phyloP scores from a whole-genome alignment of 164 flowering plant species.

The Stephania japonica region DNA sequence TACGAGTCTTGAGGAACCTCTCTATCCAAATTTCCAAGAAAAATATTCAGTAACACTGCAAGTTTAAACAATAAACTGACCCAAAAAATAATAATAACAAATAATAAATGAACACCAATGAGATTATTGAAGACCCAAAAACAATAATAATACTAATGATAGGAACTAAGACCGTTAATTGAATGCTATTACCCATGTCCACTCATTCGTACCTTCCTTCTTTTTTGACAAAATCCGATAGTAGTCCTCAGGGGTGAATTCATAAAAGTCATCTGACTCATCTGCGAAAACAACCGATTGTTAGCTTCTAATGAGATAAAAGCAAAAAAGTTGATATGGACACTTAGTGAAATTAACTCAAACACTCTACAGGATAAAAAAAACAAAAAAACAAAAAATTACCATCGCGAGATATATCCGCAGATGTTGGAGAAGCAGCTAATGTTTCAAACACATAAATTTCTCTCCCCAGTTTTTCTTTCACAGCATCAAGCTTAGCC shows the following conservation, averaged over 20 bases:
- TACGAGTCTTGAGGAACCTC: conserved; percentile 67
- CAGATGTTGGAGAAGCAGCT: conserved; percentile 28
- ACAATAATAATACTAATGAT: not conserved
- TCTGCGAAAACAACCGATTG: conserved; percentile 32
- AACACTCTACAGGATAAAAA: too few relatives aligned
- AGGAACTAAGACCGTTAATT: not conserved
- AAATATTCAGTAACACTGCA: not conserved
- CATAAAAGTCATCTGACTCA: conserved; percentile 74
- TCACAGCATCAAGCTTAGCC: conserved; percentile 54
- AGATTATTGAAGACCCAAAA: not conserved
- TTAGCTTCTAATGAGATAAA: too few relatives aligned
- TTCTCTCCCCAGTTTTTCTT: conserved; percentile 67
- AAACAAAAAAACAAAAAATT: too few relatives aligned
- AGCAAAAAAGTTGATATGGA: too few relatives aligned
- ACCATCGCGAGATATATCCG: conserved; percentile 39
- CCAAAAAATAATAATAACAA: not conserved
- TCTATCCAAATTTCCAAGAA: conserved; percentile 35
- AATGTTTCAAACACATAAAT: conserved; percentile 68
- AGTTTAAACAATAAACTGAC: not conserved
- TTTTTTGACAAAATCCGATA: conserved; percentile 47
- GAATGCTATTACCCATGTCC: not conserved
- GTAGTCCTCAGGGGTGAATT: conserved; percentile 82
- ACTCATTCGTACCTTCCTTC: conserved; percentile 60
- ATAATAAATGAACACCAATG: not conserved
- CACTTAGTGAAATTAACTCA: too few relatives aligned